Evolutionary conservation across 176 grass and related monocot species (phyloP).

Genomic region (Triticum timopheevii): DNA sequence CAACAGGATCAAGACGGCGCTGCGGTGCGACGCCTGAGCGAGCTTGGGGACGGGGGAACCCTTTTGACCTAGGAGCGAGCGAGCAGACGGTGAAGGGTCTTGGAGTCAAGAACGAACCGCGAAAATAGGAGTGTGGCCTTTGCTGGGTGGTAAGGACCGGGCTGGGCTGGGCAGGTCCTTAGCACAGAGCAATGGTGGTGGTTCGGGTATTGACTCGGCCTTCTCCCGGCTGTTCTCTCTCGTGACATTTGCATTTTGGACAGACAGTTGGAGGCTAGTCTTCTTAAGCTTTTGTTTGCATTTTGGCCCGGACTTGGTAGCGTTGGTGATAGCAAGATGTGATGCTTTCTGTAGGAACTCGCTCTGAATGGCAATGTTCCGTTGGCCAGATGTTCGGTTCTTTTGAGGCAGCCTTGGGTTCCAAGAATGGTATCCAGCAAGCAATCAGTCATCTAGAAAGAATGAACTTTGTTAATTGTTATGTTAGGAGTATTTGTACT

Average conservation of each 20-base stretch:
- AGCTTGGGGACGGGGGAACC: neutral
- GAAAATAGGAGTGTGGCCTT: constrained; percentile 38
- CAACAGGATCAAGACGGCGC: constrained; percentile 72
- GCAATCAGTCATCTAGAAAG: neutral
- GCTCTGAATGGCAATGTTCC: neutral
- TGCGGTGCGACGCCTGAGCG: constrained; percentile 51
- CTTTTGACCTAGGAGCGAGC: neutral
- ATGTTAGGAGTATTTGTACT: too few species aligned
- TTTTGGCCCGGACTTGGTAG: constrained; percentile 9
- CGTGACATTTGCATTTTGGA: constrained; percentile 18
- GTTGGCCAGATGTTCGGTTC: neutral
- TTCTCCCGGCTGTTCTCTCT: constrained; percentile 25
- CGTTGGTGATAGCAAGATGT: neutral
- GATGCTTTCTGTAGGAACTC: neutral
- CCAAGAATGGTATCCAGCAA: neutral
- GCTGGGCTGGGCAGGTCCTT: constrained; percentile 33
- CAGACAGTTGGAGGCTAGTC: constrained; percentile 4
- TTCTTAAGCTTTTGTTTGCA: neutral
- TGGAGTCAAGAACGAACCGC: constrained; percentile 99
- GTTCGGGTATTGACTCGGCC: constrained; percentile 98
- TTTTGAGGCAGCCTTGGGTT: neutral
- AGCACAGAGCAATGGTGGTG: constrained; percentile 92
- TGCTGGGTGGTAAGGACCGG: constrained; percentile 71
- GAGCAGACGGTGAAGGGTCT: neutral
- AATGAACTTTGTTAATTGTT: neutral